Evolutionary conservation across 495 filamentous ascomycete genomes (phyloP).

Genomic region (Bryoglossum gracile): DNA sequence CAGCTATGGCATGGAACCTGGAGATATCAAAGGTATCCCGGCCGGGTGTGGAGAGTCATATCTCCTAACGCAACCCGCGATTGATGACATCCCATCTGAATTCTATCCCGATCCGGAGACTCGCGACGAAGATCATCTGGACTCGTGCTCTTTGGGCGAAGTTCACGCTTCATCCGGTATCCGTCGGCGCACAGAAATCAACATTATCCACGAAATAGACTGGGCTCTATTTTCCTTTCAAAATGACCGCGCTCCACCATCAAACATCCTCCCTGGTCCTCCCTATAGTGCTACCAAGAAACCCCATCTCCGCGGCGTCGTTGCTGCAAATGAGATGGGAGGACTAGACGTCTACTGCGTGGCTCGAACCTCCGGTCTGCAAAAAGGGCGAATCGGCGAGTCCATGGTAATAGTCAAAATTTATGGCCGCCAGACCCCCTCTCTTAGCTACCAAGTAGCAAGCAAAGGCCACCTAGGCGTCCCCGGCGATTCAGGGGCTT

Average conservation of each 20-base stretch:
- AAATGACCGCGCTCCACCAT: slow-evolving; percentile 65
- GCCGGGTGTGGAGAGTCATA: slow-evolving; percentile 64
- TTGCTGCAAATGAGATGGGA: slow-evolving; percentile 47
- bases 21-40: slow-evolving; percentile 77
- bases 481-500: slow-evolving; percentile 87
- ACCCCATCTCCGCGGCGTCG: slow-evolving; percentile 12
- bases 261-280: slow-evolving; percentile 41
- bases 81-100: slow-evolving; percentile 75
- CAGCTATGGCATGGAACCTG: slow-evolving; percentile 55
- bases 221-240: slow-evolving; percentile 88
- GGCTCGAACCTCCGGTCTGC: slow-evolving; percentile 82
- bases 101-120: slow-evolving; percentile 62
- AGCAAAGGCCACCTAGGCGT: slow-evolving; percentile 62
- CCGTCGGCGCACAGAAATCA: slow-evolving; percentile 54
- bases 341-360: slow-evolving; percentile 80
- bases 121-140: slow-evolving; percentile 62
- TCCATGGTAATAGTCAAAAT: slow-evolving; percentile 77
- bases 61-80: slow-evolving; percentile 77
- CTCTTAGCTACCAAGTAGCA: slow-evolving; percentile 71
- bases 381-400: slow-evolving; percentile 65
- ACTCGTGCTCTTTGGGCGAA: slow-evolving; percentile 69
- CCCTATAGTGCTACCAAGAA: slow-evolving; percentile 23
- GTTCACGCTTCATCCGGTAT: slow-evolving; percentile 87
- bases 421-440: slow-evolving; percentile 70
- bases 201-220: slow-evolving; percentile 83